These are phyloP conservation scores for Phytophthora ramorum DNA, from an alignment of 352 stramenopile species.

Conservation along the genomic window DNA sequence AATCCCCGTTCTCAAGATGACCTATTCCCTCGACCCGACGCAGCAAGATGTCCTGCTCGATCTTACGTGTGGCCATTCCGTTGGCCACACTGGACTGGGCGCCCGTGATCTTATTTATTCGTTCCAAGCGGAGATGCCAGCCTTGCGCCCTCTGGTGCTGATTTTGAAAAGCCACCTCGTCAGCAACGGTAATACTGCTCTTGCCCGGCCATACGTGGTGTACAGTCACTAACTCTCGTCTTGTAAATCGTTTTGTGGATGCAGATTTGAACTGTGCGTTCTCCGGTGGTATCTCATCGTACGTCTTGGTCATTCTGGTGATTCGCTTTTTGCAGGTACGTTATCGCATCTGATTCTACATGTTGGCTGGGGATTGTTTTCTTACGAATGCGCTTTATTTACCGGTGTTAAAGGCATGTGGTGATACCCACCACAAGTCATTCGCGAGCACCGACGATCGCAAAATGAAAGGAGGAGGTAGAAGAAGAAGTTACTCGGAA, in stretches of 20 bases:
- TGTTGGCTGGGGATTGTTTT: background rate
- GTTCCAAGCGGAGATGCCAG: slow-evolving; percentile 91
- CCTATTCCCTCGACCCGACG: slow-evolving; percentile 43
- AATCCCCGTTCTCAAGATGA: slow-evolving; percentile 97
- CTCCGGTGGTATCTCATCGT: slow-evolving; percentile 96
- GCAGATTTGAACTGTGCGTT: slow-evolving; percentile 93
- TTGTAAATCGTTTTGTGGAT: slow-evolving; percentile 32
- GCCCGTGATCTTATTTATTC: slow-evolving; percentile 93
- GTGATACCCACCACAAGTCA: slow-evolving; percentile 67
- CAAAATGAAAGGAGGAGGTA: slow-evolving; percentile 26
- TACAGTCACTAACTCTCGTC: slow-evolving; percentile 21
- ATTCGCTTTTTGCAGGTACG: slow-evolving; percentile 93
- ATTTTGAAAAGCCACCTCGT: slow-evolving; percentile 93
- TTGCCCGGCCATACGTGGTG: background rate
- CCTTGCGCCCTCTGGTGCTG: slow-evolving; percentile 94
- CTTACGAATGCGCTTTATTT: background rate
- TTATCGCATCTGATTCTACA: background rate
- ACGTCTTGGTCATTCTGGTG: slow-evolving; percentile 95
- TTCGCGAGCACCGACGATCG: slow-evolving; percentile 34
- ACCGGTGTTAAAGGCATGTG: slow-evolving; percentile 59
- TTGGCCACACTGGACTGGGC: slow-evolving; percentile 94
- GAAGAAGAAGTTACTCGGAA: slow-evolving; percentile 46
- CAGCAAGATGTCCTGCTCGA: slow-evolving; percentile 85
- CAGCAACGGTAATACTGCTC: slow-evolving; percentile 43
- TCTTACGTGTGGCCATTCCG: slow-evolving; percentile 95